Base-by-base conservation (phyloP, 345 rosid genomes). In the Excoecaria cochinchinensis region DNA sequence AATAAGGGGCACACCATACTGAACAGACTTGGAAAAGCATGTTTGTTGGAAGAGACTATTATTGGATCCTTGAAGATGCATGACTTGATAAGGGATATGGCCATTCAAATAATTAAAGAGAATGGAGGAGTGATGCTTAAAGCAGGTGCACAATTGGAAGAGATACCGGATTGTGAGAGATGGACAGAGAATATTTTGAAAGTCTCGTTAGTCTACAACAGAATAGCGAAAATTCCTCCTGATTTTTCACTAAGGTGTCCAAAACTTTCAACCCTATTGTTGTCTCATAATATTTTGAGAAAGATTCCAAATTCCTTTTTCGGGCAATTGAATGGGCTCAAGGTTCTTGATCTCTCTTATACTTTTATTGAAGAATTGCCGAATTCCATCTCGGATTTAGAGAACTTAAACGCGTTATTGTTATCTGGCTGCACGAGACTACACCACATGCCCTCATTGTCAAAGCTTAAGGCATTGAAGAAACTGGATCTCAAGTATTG, bases 81-180 rank as follows among this genome's bases (percentile, higher is more conserved):
- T 65, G 76, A 65, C 1, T 7, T 78, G 22, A 44, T 60, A 4
- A 75, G 78, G 66, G 82, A 80, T 21, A 70, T 86, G 84, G 81
- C 87, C 17, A 0, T 67, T 14, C 39, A 68, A 44, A 42, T 53
- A 3, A 46, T 46, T 40, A 42, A 15, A 44, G 46, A 4, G 17
- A 19, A 17, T 1, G 11, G 53, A 7, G 16, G 6, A 17, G 31
- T 4, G 10, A 4, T 47, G 31, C n/a, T n/a, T n/a, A n/a, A n/a
- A n/a, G n/a, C n/a, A n/a, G n/a, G n/a, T n/a, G n/a, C n/a, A n/a
- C n/a, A 17, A 1, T 53, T 44, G 47, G 47, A 5, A 53, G 17
- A 61, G 61, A 0, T 67, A 6, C 72, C 72, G 14, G 19, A 47
- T 31, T 2, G 0, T 3, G 40, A 17, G 0, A 15, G 52, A 0